Evolutionary conservation across 2,329 filamentous ascomycete species (phyloP).

Genomic region (Pleoardoris graminearum): DNA sequence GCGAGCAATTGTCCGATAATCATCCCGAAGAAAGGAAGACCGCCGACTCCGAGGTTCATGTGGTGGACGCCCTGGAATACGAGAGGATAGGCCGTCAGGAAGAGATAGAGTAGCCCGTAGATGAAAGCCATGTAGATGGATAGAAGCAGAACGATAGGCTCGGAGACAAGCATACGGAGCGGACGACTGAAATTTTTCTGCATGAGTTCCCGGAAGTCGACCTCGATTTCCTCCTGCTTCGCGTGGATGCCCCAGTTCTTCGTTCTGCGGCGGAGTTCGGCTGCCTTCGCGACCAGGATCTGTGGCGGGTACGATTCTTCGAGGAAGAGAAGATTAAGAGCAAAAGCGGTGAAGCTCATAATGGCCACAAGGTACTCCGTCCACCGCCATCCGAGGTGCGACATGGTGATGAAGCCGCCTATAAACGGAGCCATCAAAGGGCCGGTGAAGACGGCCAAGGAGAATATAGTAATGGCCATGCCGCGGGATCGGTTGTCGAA

Average conservation of each 20-base stretch:
- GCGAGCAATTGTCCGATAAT: slow-evolving; percentile 72
- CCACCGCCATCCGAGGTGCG: slow-evolving; percentile 59
- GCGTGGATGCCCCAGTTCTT: slow-evolving; percentile 67
- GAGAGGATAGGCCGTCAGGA: slow-evolving; percentile 81
- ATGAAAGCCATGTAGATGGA: slow-evolving; percentile 44
- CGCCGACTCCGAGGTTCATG: slow-evolving; percentile 70
- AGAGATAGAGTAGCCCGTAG: slow-evolving; percentile 77
- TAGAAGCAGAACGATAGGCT: slow-evolving; percentile 53
- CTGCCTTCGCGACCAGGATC: slow-evolving; percentile 60
- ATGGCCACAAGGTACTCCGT: slow-evolving; percentile 59
- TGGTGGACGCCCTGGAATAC: slow-evolving; percentile 75
- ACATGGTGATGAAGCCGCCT: slow-evolving; percentile 58
- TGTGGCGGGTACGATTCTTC: slow-evolving; percentile 62
- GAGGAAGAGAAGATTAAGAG: slow-evolving; percentile 58
- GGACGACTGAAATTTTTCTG: slow-evolving; percentile 59
- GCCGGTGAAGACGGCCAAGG: slow-evolving; percentile 56
- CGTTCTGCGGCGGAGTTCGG: slow-evolving; percentile 58
- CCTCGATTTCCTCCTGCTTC: slow-evolving; percentile 58
- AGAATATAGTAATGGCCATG: slow-evolving; percentile 55
- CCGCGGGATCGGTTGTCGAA: slow-evolving; percentile 51
- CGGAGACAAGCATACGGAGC: slow-evolving; percentile 52
- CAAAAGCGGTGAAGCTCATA: slow-evolving; percentile 58
- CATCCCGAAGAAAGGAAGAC: slow-evolving; percentile 86
- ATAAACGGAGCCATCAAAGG: slow-evolving; percentile 59
- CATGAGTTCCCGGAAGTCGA: slow-evolving; percentile 54